Conservation (phyloP, 495 filamentous ascomycete genomes). For the Rusavskia elegans region DNA sequence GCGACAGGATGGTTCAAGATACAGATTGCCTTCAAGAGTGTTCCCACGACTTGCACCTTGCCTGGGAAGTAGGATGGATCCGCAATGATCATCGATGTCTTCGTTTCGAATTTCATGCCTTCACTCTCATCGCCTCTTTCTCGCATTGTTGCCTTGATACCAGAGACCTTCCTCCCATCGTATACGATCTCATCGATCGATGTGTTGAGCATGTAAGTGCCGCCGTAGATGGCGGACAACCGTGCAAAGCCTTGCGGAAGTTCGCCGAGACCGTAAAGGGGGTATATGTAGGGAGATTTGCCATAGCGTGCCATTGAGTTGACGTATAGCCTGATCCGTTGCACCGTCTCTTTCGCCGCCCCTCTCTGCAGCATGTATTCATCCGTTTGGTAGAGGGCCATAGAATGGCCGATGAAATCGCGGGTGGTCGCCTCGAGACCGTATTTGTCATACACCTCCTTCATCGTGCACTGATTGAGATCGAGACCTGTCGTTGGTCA, state of each 20-base stretch:
- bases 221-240: slow-evolving; percentile 92
- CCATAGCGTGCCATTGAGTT: slow-evolving; percentile 97
- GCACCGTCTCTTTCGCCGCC: slow-evolving; percentile 68
- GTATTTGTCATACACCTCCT: slow-evolving; percentile 95
- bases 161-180: slow-evolving; percentile 62
- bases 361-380: slow-evolving; percentile 62
- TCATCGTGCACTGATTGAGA: slow-evolving; percentile 69
- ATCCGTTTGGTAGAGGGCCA: slow-evolving; percentile 89
- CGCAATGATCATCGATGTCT: slow-evolving; percentile 87
- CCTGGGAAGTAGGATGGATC: slow-evolving; percentile 93
- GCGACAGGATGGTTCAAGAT: slow-evolving; percentile 90
- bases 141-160: slow-evolving; percentile 95
- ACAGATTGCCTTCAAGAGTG: slow-evolving; percentile 91
- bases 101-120: slow-evolving; percentile 87
- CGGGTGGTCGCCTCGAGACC: slow-evolving; percentile 80
- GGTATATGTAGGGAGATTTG: slow-evolving; percentile 98
- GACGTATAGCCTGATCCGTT: slow-evolving; percentile 88
- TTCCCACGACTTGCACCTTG: slow-evolving; percentile 73
- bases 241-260: slow-evolving; percentile 97
- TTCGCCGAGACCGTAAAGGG: slow-evolving; percentile 92
- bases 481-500: slow-evolving; percentile 49
- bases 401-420: slow-evolving; percentile 95
- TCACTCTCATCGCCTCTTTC: slow-evolving; percentile 58
- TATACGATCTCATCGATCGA: slow-evolving; percentile 78
- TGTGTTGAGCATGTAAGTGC: slow-evolving; percentile 98